Base-by-base conservation (phyloP, 1,284 basidiomycete species). In the Rhodotorula sp. region DNA sequence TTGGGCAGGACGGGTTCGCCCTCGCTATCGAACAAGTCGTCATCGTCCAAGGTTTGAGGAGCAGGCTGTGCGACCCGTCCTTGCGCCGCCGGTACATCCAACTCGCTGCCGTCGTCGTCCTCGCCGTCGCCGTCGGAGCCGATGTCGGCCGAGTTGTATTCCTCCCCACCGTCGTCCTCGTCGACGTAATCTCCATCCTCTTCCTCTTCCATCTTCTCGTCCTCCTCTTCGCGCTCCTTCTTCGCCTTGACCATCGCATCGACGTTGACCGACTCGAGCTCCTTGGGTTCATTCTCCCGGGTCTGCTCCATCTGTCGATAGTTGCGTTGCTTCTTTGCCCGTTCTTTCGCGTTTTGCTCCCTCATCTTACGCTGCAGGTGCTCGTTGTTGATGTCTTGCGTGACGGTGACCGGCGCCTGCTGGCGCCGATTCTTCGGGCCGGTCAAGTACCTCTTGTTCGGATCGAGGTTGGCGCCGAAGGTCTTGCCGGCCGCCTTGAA, bases 151-250 rank as follows among this genome's bases (percentile, higher is more conserved):
- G 52, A 38, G 28, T 57, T 57, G 28, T 54, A 59, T 5, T 38
- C 61, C 23, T 71, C 73, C 7, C 56, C 66, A 12, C 63, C 54
- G 4, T 66, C 69, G 19, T n/a, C 54, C 38, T 48, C 62, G 21
- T 54, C 66, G 18, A 52, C 50, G 34, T 71, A 70, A 34, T 74
- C 72, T 2, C 63, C 61, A 21, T 72, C 68, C n/a, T 66, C 74
- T 19, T 49, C 60, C 45, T 64, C 60, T 15, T 63, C 70, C 45
- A 55, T 60, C 49, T 50, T 19, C 45, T 59, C 67, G 15, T 66
- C 38, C 10, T 61, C 60, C 34, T 64, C 55, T 49, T 67, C 54
- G 16, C 43, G 48, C n/a, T 62, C 52, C 54, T 66, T 23, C 64
- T 68, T 66, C 61, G 67, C 70, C 52, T 61, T 58, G 34, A 76